Conservation (phyloP, 495 filamentous ascomycete species). For the Trichoderma erinaceum region DNA sequence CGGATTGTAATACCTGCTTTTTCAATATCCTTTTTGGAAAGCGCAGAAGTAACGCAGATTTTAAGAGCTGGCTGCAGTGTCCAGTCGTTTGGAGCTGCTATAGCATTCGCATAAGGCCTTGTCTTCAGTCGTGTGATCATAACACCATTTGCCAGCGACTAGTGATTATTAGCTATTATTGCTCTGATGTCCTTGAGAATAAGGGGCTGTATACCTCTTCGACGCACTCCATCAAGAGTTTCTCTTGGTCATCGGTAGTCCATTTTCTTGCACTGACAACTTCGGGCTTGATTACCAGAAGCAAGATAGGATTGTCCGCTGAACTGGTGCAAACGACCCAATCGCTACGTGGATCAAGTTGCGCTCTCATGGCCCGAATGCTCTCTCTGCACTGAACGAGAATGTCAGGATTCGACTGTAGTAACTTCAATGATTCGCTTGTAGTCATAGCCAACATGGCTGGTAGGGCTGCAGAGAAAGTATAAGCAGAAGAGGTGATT, state of each 20-base stretch:
- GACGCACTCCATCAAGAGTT: constrained; percentile 78
- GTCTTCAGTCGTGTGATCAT: constrained; percentile 80
- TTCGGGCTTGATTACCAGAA: constrained; percentile 81
- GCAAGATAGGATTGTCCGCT: constrained; percentile 77
- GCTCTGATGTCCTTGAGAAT: no score
- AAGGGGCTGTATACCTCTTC: constrained; percentile 66
- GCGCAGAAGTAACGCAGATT: constrained; percentile 77
- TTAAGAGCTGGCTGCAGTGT: constrained; percentile 74
- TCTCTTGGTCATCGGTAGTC: constrained; percentile 70
- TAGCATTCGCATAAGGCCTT: constrained; percentile 53
- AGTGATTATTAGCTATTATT: constrained; percentile 15
- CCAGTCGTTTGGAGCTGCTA: constrained; percentile 49
- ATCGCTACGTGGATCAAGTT: constrained; percentile 88
- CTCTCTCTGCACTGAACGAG: constrained; percentile 72
- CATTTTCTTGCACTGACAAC: constrained; percentile 65
- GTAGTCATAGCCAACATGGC: constrained; percentile 93
- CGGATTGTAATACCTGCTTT: constrained; percentile 81
- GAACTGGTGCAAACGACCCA: constrained; percentile 80
- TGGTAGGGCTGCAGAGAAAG: constrained; percentile 89
- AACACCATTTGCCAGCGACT: constrained; percentile 78
- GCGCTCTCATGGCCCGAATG: constrained; percentile 71
- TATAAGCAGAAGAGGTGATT: constrained; percentile 82
- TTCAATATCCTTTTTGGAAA: constrained; percentile 91
- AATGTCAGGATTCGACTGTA: constrained; percentile 78
- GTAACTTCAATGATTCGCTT: constrained; percentile 74